Base-by-base conservation (phyloP, 208 protist species). In the Trypanosoma vivax region DNA sequence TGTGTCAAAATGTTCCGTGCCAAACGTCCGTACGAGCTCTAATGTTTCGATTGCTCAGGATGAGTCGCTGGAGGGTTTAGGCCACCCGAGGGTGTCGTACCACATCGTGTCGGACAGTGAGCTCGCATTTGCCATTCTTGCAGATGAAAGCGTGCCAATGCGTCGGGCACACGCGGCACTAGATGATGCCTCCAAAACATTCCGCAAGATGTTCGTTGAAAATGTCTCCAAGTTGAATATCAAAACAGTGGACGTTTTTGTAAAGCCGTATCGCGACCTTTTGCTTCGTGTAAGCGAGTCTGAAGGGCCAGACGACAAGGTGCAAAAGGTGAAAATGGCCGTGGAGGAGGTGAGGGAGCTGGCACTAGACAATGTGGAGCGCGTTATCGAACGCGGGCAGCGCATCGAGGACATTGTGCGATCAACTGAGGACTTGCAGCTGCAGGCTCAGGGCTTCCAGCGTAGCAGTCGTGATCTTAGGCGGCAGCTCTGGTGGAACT, bases 131-230 rank as follows among this genome's bases (percentile, higher is more conserved):
- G 87, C 73, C 5, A 48, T 94, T 24, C 43, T 94, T 31, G 66
- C 53, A 9, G 75, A 65, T 21, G 75, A 71, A 37, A 56, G 29
- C 0, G 56, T 91, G 1, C 56, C 64, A 19, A 68, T 82, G 9
- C 76, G 76, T 23, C 58, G 79, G 24, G 80, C 70, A 1, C 83
- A 91, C 60, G 70, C 63, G 28, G 65, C 73, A 14, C 67, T 94
- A 1, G 83, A 94, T 41, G 83, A 89, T 46, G 57, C 76, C 23
- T 55, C 81, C 2, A 65, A 72, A 34, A 64, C 87, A 16, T 94
- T 94, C 60, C 54, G 65, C 29, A 87, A 87, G 46, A 94, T 94
- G 87, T 94, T 91, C 45, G 78, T 94, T 2, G 83, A 94, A 63
- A 58, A 45, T 7, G 58, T 81, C 0, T 40, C 60, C 3, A 76